Evolutionary conservation across 345 rosid genomes (phyloP).

Genomic region (Noccaea bulbosa): DNA sequence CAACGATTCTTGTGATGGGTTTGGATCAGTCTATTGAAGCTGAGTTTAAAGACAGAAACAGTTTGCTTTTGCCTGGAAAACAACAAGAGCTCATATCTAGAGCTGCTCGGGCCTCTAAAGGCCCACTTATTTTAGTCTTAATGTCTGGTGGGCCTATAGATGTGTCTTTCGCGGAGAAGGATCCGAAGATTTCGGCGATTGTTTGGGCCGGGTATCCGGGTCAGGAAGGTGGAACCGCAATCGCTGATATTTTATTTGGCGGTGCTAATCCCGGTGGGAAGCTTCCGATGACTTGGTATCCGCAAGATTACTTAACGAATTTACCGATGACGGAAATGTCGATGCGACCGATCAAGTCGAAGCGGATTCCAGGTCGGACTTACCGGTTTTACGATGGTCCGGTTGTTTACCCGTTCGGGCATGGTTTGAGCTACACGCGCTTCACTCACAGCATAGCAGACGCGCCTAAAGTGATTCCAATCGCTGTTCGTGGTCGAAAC

Average conservation of each 20-base stretch:
- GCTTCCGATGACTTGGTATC: constrained; percentile 94
- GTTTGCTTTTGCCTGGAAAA: constrained; percentile 72
- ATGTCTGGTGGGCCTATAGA: constrained; percentile 92
- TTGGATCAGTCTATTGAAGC: constrained; percentile 89
- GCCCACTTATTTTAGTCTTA: constrained; percentile 69
- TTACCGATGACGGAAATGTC: constrained; percentile 91
- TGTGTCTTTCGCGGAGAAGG: constrained; percentile 62
- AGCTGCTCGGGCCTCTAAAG: constrained; percentile 64
- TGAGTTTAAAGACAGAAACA: constrained; percentile 68
- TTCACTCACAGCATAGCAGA: constrained; percentile 59
- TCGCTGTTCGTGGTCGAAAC: constrained; percentile 62
- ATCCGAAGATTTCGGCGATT: constrained; percentile 57
- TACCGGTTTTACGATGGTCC: constrained; percentile 82
- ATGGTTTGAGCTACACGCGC: constrained; percentile 80
- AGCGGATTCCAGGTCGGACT: constrained; percentile 80
- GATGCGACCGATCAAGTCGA: constrained; percentile 63
- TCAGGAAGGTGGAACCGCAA: constrained; percentile 86
- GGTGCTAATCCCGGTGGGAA: constrained; percentile 81
- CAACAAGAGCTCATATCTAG: constrained; percentile 71
- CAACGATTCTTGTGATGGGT: constrained; percentile 82
- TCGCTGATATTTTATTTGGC: constrained; percentile 80
- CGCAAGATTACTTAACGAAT: constrained; percentile 61
- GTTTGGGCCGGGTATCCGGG: constrained; percentile 99
- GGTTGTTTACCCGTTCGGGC: constrained; percentile 82
- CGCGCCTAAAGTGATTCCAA: constrained; percentile 56